phyloP scores from a whole-genome alignment of 2,329 filamentous ascomycete genomes.

The Nothopassalora personata region DNA sequence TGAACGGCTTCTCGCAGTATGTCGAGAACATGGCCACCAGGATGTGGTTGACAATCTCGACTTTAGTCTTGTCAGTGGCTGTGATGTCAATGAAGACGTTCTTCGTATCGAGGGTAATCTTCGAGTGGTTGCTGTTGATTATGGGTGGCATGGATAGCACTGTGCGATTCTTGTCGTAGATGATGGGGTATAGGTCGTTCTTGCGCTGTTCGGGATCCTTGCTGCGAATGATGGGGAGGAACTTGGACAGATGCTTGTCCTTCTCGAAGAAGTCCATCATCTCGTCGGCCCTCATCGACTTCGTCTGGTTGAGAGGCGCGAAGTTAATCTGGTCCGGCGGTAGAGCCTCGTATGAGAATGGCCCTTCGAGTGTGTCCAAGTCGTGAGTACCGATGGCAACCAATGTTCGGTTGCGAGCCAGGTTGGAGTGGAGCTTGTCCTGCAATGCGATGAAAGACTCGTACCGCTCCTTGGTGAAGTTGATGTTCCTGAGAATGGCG shows the following conservation, averaged over 20 bases:
- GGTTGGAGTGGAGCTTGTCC: conserved; percentile 95
- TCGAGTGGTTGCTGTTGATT: conserved; percentile 95
- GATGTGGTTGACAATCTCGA: conserved; percentile 92
- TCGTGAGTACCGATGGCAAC: conserved; percentile 98
- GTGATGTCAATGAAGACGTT: conserved; percentile 98
- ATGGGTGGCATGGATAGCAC: conserved; percentile 95
- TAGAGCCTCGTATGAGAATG: conserved; percentile 93
- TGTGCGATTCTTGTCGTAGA: conserved; percentile 79
- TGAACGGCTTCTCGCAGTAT: conserved; percentile 84
- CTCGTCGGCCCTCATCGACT: conserved; percentile 79
- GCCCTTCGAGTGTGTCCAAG: conserved; percentile 84
- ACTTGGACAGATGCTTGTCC: conserved; percentile 86
- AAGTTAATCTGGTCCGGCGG: conserved; percentile 91
- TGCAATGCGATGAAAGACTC: conserved; percentile 96
- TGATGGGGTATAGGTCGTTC: conserved; percentile 88
- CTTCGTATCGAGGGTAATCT: conserved; percentile 80
- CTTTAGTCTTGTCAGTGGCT: conserved; percentile 89
- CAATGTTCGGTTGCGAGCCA: conserved; percentile 85
- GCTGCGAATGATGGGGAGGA: conserved; percentile 89
- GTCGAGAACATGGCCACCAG: conserved; percentile 95
- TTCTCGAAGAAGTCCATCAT: conserved; percentile 93
- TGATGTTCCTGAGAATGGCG: conserved; percentile 83
- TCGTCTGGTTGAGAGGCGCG: conserved; percentile 80
- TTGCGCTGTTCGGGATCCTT: background rate
- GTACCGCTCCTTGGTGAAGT: conserved; percentile 85